Percentiles rank a stretch among this genome's conserved stretches.
Conservation (phyloP, 1,139 yeast species). For the Taphrina populina region DNA sequence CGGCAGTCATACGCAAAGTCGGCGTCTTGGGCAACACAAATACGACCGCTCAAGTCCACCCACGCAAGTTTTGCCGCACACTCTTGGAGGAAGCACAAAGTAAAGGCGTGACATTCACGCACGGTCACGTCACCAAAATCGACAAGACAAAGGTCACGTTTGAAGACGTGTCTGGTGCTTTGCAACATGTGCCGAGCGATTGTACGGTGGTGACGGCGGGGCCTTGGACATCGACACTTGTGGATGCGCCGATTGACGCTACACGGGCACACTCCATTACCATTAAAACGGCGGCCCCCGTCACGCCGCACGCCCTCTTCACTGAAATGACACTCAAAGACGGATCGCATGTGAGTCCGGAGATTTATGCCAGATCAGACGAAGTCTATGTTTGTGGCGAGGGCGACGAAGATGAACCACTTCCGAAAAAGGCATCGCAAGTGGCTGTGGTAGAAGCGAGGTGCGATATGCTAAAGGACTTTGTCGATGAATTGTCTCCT, state of each 20-base stretch:
- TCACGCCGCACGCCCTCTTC: constrained; percentile 90
- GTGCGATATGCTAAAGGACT: constrained; percentile 81
- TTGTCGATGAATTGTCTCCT: constrained; percentile 75
- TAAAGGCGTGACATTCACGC: constrained; percentile 73
- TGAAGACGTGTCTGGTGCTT: constrained; percentile 6
- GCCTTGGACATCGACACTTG: constrained; percentile 90
- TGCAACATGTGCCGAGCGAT: constrained; percentile 55
- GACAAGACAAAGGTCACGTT: constrained; percentile 19
- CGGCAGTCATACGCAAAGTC: constrained; percentile 67
- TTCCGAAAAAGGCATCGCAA: constrained; percentile 92
- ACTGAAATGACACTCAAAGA: constrained; percentile 76
- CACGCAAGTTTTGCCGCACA: constrained; percentile 83
- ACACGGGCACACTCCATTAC: constrained; percentile 93
- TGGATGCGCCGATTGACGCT: constrained; percentile 90
- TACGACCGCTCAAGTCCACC: constrained; percentile 96
- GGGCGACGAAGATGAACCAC: constrained; percentile 83
- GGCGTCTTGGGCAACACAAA: constrained; percentile 79
- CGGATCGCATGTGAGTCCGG: constrained; percentile 64
- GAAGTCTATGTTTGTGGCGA: constrained; percentile 98
- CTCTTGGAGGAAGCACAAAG: constrained; percentile 77
- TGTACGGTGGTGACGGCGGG: constrained; percentile 84
- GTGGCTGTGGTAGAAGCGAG: constrained; percentile 83
- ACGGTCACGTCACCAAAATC: constrained; percentile 56
- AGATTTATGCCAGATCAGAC: constrained; percentile 89
- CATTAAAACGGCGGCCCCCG: constrained; percentile 67